Evolutionary conservation across 257 asterid genomes (phyloP).

Genomic region (Nicotiana tomentosiformis): DNA sequence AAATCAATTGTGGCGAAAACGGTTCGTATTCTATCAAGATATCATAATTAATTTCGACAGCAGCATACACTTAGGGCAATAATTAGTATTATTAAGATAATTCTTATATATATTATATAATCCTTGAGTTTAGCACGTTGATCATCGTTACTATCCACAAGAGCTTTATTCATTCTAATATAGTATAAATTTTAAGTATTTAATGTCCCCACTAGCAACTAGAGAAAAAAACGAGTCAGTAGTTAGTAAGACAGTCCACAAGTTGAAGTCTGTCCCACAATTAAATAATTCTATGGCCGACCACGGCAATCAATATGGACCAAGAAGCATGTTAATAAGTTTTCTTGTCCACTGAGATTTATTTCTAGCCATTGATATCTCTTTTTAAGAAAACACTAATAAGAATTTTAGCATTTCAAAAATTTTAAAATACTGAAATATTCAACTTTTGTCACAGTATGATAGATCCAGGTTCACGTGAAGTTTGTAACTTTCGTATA

Average conservation of each 20-base stretch:
- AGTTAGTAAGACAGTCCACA: background rate
- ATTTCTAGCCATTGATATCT: too few relatives aligned
- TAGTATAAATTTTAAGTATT: background rate
- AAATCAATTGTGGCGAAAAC: background rate
- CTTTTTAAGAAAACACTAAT: too few relatives aligned
- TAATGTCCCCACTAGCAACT: background rate
- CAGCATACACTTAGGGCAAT: background rate
- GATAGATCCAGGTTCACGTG: too few relatives aligned
- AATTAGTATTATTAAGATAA: background rate
- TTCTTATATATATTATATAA: background rate
- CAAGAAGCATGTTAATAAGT: background rate
- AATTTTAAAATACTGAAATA: too few relatives aligned
- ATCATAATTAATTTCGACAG: background rate
- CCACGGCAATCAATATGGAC: background rate
- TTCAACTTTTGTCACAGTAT: too few relatives aligned
- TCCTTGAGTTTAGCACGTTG: slow-evolving; percentile 1
- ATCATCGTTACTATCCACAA: background rate
- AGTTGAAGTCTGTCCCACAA: slow-evolving; percentile 6
- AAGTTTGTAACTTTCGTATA: too few relatives aligned
- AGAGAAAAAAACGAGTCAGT: background rate
- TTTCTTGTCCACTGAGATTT: too few relatives aligned
- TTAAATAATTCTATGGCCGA: background rate
- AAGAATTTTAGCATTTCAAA: too few relatives aligned
- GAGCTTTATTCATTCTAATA: background rate
- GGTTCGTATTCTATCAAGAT: background rate